These are phyloP conservation scores for Teratosphaeriaceae sp. DNA, from an alignment of 2,329 filamentous ascomycete species.

Conservation along the genomic window DNA sequence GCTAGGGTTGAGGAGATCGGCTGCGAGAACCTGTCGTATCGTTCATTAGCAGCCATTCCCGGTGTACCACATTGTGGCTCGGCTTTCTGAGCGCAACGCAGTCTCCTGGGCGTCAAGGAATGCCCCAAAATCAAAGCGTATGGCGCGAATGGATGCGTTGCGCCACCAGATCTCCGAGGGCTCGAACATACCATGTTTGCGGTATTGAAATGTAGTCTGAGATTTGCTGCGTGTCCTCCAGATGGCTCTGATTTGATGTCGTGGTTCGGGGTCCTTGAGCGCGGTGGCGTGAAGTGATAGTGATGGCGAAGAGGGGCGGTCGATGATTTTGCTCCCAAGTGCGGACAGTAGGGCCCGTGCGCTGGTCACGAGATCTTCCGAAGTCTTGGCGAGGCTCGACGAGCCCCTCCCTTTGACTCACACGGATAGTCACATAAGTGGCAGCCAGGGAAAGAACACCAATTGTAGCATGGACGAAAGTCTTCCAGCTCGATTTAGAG, in stretches of 20 bases:
- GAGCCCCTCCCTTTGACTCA: neutral
- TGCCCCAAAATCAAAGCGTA: too few relatives aligned
- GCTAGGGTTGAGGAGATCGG: constrained; percentile 99
- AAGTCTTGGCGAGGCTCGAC: neutral
- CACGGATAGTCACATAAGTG: constrained; percentile 2
- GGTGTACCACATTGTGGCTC: neutral
- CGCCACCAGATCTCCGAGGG: constrained; percentile 13
- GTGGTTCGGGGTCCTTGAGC: constrained; percentile 8
- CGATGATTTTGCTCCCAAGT: neutral
- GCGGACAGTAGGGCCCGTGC: neutral
- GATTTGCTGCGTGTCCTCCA: constrained; percentile 1
- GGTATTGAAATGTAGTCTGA: constrained; percentile 13
- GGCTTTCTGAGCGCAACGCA: neutral
- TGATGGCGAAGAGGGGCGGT: constrained; percentile 4
- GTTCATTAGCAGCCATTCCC: neutral
- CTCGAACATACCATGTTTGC: constrained; percentile 25
- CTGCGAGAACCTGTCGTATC: constrained; percentile 81
- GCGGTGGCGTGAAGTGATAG: constrained; percentile 5
- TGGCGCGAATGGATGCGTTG: constrained; percentile 13
- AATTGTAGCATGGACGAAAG: too few relatives aligned
- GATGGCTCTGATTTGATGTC: constrained; percentile 1
- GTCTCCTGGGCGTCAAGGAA: neutral
- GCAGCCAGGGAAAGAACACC: neutral
- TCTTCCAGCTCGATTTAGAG: too few relatives aligned
- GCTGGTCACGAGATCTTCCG: too few relatives aligned